phyloP scores from a whole-genome alignment of 1,284 basidiomycete species.

The Boletellus dicymbophilus region DNA sequence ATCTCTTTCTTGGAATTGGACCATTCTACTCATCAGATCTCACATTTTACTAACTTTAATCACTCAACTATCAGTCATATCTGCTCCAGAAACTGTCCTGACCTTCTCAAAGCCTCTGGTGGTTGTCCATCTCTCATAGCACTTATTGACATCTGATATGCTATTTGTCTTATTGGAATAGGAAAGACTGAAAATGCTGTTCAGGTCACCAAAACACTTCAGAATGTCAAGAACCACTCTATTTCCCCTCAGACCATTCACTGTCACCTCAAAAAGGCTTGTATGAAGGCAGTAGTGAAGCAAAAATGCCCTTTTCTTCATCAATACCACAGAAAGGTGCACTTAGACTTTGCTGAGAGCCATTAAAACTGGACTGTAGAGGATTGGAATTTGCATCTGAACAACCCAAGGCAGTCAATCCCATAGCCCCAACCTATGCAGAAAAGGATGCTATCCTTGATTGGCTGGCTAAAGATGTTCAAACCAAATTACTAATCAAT shows the following conservation, averaged over 20 bases:
- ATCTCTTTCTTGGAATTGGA: conserved; percentile 1
- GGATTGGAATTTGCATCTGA: too few relatives aligned
- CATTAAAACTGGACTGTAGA: neutral
- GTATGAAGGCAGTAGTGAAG: neutral
- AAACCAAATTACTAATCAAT: neutral
- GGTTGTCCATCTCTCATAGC: neutral
- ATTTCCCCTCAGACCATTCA: neutral
- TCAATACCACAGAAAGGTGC: neutral
- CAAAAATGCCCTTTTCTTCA: neutral
- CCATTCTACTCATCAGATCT: neutral
- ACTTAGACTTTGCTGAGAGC: neutral
- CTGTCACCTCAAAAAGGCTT: neutral
- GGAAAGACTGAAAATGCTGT: neutral
- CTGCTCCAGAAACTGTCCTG: neutral
- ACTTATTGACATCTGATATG: neutral
- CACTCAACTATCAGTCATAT: conserved; percentile 3
- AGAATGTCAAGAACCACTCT: conserved; percentile 3
- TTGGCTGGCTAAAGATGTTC: neutral
- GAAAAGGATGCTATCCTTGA: neutral
- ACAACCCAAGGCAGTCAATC: too few relatives aligned
- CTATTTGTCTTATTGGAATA: neutral
- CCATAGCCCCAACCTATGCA: too few relatives aligned
- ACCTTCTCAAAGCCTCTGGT: conserved; percentile 1
- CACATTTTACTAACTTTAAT: conserved; percentile 1
- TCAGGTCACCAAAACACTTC: conserved; percentile 2